phyloP scores from a whole-genome alignment of 257 asterid species.

The Verbascum thapsus region DNA sequence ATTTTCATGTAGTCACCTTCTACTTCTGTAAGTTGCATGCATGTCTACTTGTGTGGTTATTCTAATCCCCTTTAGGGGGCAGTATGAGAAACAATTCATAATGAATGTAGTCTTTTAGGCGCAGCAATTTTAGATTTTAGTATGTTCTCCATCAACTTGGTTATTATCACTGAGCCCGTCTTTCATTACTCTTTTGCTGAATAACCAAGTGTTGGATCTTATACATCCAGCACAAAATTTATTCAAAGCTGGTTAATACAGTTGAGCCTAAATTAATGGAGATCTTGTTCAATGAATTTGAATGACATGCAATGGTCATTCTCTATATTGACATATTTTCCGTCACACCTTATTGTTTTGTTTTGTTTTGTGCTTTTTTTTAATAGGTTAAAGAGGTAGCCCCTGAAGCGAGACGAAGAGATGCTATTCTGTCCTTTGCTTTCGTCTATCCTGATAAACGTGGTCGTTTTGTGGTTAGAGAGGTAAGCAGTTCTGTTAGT shows the following conservation, averaged over 20 bases:
- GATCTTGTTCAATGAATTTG: not conserved
- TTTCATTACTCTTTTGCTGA: not conserved
- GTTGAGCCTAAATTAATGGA: not conserved
- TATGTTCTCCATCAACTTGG: not conserved
- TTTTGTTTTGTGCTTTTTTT: constrained; percentile 25
- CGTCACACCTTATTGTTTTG: constrained; percentile 5
- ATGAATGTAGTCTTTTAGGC: not conserved
- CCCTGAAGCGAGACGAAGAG: constrained; percentile 93
- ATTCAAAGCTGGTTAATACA: not conserved
- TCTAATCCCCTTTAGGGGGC: not conserved
- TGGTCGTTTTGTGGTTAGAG: constrained; percentile 84
- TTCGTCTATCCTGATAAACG: constrained; percentile 84
- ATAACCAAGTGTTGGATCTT: not conserved
- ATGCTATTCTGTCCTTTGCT: constrained; percentile 82
- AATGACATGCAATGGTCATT: not conserved
- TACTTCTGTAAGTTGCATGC: constrained; percentile 1
- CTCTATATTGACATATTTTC: not conserved
- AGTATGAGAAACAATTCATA: not conserved
- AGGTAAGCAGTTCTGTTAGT: constrained; percentile 44
- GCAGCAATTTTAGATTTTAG: not conserved
- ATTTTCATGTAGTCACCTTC: constrained; percentile 9
- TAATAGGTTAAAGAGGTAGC: constrained; percentile 98
- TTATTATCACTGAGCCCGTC: not conserved
- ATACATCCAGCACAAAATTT: not conserved
- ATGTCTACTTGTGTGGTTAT: not conserved